Base-by-base conservation (phyloP, 2,329 filamentous ascomycete genomes). In the Zarea fungicola region DNA sequence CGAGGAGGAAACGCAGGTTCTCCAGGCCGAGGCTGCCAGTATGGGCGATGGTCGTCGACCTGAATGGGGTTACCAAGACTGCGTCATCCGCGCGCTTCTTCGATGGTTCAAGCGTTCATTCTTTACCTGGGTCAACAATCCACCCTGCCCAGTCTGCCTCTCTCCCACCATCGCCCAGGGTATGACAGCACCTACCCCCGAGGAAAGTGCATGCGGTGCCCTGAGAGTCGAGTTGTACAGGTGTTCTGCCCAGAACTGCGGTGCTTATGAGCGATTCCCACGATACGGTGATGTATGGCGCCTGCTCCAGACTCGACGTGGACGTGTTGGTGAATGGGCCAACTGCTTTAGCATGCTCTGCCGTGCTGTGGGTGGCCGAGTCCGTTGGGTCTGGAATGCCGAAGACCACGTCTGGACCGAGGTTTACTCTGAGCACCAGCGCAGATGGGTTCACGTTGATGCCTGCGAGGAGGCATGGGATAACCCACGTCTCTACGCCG, bases 301-400 rank as follows among this genome's bases (percentile, higher is more conserved):
- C 43, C 71, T 97, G 52, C 73, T 99, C 36, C 87, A 96, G 66
- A 95, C 89, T 23, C 78, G 88, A 57, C 80, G 87, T 57, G 93
- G 93, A 29, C 84, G 93, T 57, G 86, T 86, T 53, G 93, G 93
- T 53, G 93, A 99, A 72, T 97, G 93, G 90, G 90, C 89, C 56
- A 97, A 96, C 70, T 96, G 91, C 76, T 99, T 99, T 72, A 92
- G 86, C 71, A 97, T 97, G 93, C 78, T 99, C 45, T 97, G 92
- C 74, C 83, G 92, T 52, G 93, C 93, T 5, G 83, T 97, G 13
- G 92, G 92, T 42, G 88, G 87, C 52, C 81, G 92, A 53, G 90
- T 96, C 21, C 83, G 93, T 61, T 99, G 93, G 93, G 87, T 99
- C 10, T 99, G 93, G 93, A 97, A 97, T 59, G 85, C 87, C 25